These are phyloP conservation scores for Xylariales sp. DNA, from an alignment of 2,329 filamentous ascomycete genomes.

Conservation along the genomic window DNA sequence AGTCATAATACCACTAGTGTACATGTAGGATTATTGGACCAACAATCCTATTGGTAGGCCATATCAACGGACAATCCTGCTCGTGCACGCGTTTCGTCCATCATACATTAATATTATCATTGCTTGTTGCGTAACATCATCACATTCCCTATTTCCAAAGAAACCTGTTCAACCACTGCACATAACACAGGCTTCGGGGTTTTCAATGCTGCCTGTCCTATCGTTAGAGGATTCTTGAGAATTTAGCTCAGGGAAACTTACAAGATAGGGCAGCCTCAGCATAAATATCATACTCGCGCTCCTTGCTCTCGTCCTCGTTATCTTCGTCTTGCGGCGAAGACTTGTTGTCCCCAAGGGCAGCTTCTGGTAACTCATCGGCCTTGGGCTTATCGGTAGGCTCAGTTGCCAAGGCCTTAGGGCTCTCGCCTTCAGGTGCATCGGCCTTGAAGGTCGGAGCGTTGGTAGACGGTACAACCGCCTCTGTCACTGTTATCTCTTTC, in stretches of 20 bases:
- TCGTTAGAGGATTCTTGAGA: conserved; percentile 49
- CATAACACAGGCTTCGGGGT: conserved; percentile 95
- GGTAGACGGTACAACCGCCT: conserved; percentile 66
- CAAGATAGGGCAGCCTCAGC: conserved; percentile 91
- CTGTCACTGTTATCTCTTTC: conserved; percentile 54
- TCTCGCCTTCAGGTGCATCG: conserved; percentile 80
- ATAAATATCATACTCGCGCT: conserved; percentile 92
- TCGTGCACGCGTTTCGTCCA: conserved; percentile 27
- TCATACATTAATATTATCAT: conserved; percentile 40
- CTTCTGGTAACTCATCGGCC: conserved; percentile 72
- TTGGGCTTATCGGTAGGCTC: conserved; percentile 74
- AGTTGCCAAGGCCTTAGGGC: conserved; percentile 79
- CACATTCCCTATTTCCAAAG: conserved; percentile 28
- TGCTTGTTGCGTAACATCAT: conserved; percentile 44
- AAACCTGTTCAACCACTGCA: conserved; percentile 81
- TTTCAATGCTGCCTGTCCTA: conserved; percentile 85
- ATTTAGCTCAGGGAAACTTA: conserved; percentile 58
- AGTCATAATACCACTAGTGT: conserved; percentile 4
- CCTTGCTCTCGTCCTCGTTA: conserved; percentile 74
- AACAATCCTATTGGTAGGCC: not conserved
- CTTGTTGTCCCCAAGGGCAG: conserved; percentile 64
- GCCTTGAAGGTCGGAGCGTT: conserved; percentile 79
- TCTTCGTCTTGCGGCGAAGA: conserved; percentile 75
- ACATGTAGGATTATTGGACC: not conserved
- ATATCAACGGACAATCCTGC: conserved; percentile 9